Percentiles rank a stretch among this genome's conserved stretches.
Conservation (phyloP, 805 yeast species). For the Lipomyces starkeyi region DNA sequence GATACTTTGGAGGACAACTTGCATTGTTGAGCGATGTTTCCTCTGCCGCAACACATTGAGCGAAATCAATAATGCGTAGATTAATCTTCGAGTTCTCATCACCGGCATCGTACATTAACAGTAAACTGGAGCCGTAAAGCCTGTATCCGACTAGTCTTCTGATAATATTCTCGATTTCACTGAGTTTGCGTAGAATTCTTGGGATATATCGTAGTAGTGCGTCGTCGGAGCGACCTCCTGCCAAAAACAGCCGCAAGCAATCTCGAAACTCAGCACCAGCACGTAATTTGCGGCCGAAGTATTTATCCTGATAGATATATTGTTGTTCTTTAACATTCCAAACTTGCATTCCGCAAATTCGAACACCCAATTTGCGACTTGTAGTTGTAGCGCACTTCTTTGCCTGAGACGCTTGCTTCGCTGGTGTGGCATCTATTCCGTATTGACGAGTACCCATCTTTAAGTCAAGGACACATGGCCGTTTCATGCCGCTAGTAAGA, state of each 20-base stretch:
- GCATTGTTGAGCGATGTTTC: constrained; percentile 47
- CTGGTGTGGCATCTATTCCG: constrained; percentile 83
- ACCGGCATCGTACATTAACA: constrained; percentile 85
- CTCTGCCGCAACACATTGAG: constrained; percentile 82
- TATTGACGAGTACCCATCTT: constrained; percentile 99
- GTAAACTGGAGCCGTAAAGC: constrained; percentile 86
- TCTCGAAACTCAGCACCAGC: constrained; percentile 79
- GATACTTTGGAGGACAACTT: constrained; percentile 74
- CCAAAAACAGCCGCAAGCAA: constrained; percentile 74
- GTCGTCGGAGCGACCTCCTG: constrained; percentile 67
- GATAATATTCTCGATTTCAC: constrained; percentile 63
- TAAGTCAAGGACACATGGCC: constrained; percentile 90
- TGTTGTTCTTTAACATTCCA: constrained; percentile 58
- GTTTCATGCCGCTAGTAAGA: constrained; percentile 76
- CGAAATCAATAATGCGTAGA: constrained; percentile 92
- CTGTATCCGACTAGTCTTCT: constrained; percentile 71
- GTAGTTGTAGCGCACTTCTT: constrained; percentile 84
- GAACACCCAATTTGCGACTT: constrained; percentile 78
- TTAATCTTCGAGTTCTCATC: constrained; percentile 39
- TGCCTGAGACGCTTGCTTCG: constrained; percentile 79
- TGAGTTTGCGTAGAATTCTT: constrained; percentile 61
- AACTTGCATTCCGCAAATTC: constrained; percentile 94
- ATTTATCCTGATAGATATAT: constrained; percentile 81
- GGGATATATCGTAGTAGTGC: constrained; percentile 75
- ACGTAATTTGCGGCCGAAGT: constrained; percentile 80